Evolutionary conservation across 495 filamentous ascomycete species (phyloP), one percentile per base, ranked within the genome.

Genomic region (Penicillium manginii): DNA sequence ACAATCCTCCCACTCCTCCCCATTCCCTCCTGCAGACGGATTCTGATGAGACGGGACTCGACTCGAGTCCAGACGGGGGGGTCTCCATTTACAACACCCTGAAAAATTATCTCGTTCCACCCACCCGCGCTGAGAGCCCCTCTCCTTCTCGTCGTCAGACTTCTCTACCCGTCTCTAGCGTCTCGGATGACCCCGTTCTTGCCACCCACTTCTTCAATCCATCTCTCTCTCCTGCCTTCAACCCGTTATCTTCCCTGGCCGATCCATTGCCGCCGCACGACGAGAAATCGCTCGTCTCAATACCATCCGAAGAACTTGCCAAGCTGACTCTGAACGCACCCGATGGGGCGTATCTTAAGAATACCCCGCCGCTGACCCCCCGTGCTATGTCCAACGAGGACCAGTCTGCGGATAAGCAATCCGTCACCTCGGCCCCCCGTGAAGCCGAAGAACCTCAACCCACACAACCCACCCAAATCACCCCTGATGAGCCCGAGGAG

Each of bases 311-410:
- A 76, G 85, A 88, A 72, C 81, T 88, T 70, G 88, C 84, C 79
- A 92, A 87, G 91, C 92, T 96, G 88, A 97, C 92, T 84, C 77
- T 85, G 80, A 84, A 84, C 82, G 81, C 82, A 78, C 73, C 78
- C 64, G 74, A 78, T 77, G 77, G 72, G 73, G 73, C 79, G 70
- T 77, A 72, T 73, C 72, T 83, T 80, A 96, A 97, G 92, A 96
- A 88, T 78, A 93, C 90, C 59, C 88, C 91, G 60, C 86, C 91
- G 37, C 90, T 91, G 55, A 94, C 92, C 31, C 93, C 91, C 54
- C 86, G 92, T 71, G 86, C 92, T 47, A 84, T 91, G 70, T 96
- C 92, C 46, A 84, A 86, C 71, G 84, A 84, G 60, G 74, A 78
- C 64, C 68, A 66, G 50, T 54, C 71, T 67, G 58, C 72, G 63